Base-by-base conservation (phyloP, 2,329 filamentous ascomycete species). In the Anthostomella pinea region DNA sequence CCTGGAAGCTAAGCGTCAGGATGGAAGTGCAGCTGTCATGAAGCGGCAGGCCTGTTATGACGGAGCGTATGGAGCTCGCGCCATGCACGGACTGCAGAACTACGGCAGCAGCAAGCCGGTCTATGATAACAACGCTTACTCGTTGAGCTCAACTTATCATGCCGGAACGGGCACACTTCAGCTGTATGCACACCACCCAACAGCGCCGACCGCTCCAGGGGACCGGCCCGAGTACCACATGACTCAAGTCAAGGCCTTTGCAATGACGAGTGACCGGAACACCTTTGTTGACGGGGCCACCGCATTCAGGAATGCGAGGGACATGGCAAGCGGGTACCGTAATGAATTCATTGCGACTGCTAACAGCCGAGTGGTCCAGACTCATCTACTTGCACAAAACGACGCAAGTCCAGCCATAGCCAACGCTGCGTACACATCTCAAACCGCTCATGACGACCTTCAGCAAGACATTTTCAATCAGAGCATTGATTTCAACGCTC, bases 201-300 rank as follows among this genome's bases (percentile, higher is more conserved):
- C 55, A n/a, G 52, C 52, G 29, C 60, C 64, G 30, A 47, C 35
- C 8, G 49, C 14, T 15, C 39, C 53, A 31, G 57, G 45, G 43
- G 57, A 42, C 48, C 59, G 31, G 31, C 61, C 59, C 6, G 58
- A 60, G 51, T 70, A 69, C 50, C 54, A 68, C 32, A 70, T 69
- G 62, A 66, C 60, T 8, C 46, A 60, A 35, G 4, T 68, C 2
- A 35, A 41, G 0, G 31, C n/a, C 2, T 67, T 26, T 22, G 38
- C 2, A 3, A 41, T 69, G 48, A 65, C 54, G 0, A 31, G 30
- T 20, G 38, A 46, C 31, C 18, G 30, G 4, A 47, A 65, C 2
- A 48, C 30, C 2, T 70, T 67, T 38, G 29, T 51, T 11, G 10
- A 56, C 35, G 67, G 65, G 13, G 57, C 53, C 7, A 54, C 53